phyloP scores from a whole-genome alignment of 1,284 basidiomycete species.

The Rhodotorula glutinis region DNA sequence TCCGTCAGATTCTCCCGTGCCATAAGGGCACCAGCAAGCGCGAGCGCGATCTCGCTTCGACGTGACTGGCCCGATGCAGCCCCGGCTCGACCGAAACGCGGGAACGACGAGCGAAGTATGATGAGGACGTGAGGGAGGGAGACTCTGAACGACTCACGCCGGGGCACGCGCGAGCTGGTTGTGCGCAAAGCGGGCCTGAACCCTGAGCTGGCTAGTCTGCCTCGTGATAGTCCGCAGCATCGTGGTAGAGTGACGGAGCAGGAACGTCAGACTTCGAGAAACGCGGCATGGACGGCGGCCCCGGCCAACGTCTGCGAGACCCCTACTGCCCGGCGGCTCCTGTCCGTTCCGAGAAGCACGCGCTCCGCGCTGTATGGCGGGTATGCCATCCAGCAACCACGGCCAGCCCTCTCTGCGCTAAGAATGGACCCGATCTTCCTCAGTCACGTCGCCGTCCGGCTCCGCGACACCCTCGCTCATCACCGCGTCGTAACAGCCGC shows the following conservation, averaged over 20 bases:
- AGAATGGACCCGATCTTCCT: constrained; percentile 80
- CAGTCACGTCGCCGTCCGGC: constrained; percentile 79
- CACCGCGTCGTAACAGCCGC: constrained; percentile 85
- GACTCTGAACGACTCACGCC: constrained; percentile 12
- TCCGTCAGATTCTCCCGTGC: too few species aligned
- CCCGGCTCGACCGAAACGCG: too few species aligned
- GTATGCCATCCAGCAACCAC: too few species aligned
- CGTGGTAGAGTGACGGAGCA: not conserved
- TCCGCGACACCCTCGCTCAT: constrained; percentile 80
- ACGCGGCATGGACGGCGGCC: too few species aligned
- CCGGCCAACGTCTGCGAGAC: too few species aligned
- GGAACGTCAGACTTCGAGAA: not conserved
- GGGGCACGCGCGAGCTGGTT: constrained; percentile 22
- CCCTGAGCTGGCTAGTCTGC: not conserved
- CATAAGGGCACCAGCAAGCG: too few species aligned
- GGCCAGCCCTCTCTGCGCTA: too few species aligned
- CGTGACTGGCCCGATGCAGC: too few species aligned
- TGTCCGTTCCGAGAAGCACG: too few species aligned
- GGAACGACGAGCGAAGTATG: not conserved
- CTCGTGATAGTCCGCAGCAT: constrained; percentile 16
- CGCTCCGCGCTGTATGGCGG: too few species aligned
- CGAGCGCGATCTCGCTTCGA: too few species aligned
- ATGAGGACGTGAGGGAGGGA: not conserved
- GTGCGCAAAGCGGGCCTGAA: constrained; percentile 17
- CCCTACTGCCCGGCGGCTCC: too few species aligned